Evolutionary conservation across 176 grass and related monocot genomes (phyloP), one percentile per base, ranked within the genome.

Genomic region (Pontederia paniculata): DNA sequence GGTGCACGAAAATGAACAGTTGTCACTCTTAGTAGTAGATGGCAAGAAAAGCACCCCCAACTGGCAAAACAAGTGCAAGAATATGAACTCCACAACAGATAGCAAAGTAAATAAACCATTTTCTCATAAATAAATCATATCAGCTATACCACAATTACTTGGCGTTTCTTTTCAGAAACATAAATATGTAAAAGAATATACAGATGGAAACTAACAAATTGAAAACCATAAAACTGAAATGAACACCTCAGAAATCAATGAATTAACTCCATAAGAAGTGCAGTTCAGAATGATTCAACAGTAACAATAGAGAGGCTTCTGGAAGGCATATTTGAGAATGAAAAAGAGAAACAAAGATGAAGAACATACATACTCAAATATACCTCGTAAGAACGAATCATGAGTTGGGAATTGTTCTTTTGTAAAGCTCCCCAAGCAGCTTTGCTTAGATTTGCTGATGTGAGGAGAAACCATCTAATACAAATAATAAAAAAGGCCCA

Each of bases 311-410:
- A 55, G 17, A 55, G n/a, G n/a, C 11, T 45, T 44, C 49, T 15
- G 71, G 28, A 37, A 37, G 28, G 28, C 28, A 68, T 21, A n/a
- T 31, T 57, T 21, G 9, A 65, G 20, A 12, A 9, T 31, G 21
- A 67, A 57, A 54, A 54, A 70, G 17, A 22, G 48, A 18, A 9
- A 53, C 25, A 21, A 69, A 41, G 46, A 62, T 61, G 12, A 43
- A 67, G 18, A 67, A 17, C 23, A 37, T 25, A 46, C 17, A 46
- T 37, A 56, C 5, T 63, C 56, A 48, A 3, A 7, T 57, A 48
- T 74, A 90, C 93, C 86, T 97, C 93, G 59, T 97, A 97, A 17
- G 86, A 97, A 14, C 93, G 86, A 76, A 97, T 84, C 93, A 97
- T 97, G 21, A 97, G 80, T 70, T 97, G 83, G 4, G 93, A 67